phyloP scores from a whole-genome alignment of 805 yeast genomes.

The Kluyveromyces siamensis region DNA sequence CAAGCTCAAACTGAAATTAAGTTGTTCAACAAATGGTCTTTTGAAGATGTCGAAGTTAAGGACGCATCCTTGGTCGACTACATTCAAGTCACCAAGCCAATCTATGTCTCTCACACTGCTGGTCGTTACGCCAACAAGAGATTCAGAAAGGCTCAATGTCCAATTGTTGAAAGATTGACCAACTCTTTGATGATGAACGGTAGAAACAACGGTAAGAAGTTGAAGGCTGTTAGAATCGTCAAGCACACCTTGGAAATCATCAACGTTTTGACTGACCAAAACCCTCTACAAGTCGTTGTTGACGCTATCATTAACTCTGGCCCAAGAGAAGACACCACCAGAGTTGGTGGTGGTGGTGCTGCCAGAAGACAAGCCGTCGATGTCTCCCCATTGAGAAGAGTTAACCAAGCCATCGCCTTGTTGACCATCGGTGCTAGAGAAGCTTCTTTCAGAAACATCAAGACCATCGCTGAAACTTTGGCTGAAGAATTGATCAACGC shows the following conservation, averaged over 20 bases:
- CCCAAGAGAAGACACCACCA: constrained; percentile 99
- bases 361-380: constrained; percentile 99
- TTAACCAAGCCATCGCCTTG: constrained; percentile 97
- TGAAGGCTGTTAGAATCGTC: constrained; percentile 99
- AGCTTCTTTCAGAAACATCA: constrained; percentile 99
- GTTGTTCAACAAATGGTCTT: constrained; percentile 99
- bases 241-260: constrained; percentile 99
- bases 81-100: constrained; percentile 96
- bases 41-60: constrained; percentile 94
- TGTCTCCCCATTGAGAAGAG: constrained; percentile 99
- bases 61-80: constrained; percentile 97
- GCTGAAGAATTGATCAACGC: constrained; percentile 99
- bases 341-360: constrained; percentile 99
- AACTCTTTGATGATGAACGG: constrained; percentile 99
- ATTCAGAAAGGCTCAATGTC: constrained; percentile 99
- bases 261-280: constrained; percentile 93
- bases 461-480: constrained; percentile 99
- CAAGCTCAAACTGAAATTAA: constrained; percentile 93
- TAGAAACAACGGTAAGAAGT: constrained; percentile 99
- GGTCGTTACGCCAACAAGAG: constrained; percentile 99
- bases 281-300: constrained; percentile 98
- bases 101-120: constrained; percentile 97
- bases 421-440: constrained; percentile 99
- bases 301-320: constrained; percentile 99
- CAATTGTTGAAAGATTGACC: constrained; percentile 97